Conservation (phyloP, 495 filamentous ascomycete species). For the Letharia columbiana region DNA sequence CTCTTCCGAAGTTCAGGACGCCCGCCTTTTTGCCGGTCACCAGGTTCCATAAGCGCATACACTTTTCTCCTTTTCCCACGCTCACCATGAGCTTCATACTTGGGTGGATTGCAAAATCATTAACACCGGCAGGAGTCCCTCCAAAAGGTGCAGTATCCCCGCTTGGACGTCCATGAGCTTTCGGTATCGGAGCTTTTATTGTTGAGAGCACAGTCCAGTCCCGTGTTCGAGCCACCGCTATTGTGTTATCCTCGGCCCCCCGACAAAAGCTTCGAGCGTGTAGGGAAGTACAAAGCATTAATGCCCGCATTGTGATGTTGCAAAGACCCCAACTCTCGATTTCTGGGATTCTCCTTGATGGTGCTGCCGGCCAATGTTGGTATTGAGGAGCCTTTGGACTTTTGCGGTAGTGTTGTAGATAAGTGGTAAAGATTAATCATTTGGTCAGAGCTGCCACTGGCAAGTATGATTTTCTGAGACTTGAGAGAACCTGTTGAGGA, state of each 20-base stretch:
- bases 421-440: constrained; percentile 90
- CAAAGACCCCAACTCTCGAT: constrained; percentile 78
- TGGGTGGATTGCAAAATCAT: constrained; percentile 91
- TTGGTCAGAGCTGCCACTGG: constrained; percentile 85
- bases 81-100: constrained; percentile 93
- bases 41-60: constrained; percentile 92
- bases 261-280: constrained; percentile 75
- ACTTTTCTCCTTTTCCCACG: constrained; percentile 78
- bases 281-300: constrained; percentile 73
- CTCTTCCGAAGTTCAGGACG: constrained; percentile 71
- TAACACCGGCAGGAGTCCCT: constrained; percentile 78
- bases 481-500: constrained; percentile 40
- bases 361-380: constrained; percentile 58
- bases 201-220: constrained; percentile 87
- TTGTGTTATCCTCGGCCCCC: constrained; percentile 78
- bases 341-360: constrained; percentile 71
- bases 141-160: constrained; percentile 86
- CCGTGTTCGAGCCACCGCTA: constrained; percentile 74
- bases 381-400: constrained; percentile 39
- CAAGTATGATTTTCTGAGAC: constrained; percentile 70
- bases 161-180: constrained; percentile 69
- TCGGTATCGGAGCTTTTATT: constrained; percentile 83
- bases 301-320: constrained; percentile 77
- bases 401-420: constrained; percentile 59
- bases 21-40: constrained; percentile 93